Percentiles rank a stretch among this genome's conserved stretches.
Conservation (phyloP, 192 early-diverging fungal species). For the Rhizoclosmatium sp. region DNA sequence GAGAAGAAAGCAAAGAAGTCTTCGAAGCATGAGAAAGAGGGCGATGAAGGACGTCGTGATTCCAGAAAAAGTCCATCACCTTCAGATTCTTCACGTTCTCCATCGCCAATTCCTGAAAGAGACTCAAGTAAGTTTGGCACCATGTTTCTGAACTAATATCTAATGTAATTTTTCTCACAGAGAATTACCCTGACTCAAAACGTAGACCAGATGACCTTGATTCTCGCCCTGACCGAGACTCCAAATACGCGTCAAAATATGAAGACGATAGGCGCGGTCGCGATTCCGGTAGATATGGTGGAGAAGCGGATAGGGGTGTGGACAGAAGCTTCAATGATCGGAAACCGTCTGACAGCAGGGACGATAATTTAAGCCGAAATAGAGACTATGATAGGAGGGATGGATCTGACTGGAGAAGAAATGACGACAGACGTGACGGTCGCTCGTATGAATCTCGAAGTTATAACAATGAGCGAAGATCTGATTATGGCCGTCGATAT, state of each 20-base stretch:
- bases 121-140: no score
- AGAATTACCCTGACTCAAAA: no score
- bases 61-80: neutral
- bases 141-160: no score
- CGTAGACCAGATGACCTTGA: neutral
- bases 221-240: neutral
- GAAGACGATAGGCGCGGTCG: neutral
- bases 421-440: neutral
- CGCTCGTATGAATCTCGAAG: no score
- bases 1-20: conserved; percentile 36
- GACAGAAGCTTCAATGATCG: no score
- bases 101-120: neutral
- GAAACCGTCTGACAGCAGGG: neutral
- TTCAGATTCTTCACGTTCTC: neutral
- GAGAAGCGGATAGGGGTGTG: no score
- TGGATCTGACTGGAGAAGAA: neutral
- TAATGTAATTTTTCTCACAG: no score
- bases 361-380: neutral
- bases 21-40: conserved; percentile 10
- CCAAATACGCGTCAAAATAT: neutral
- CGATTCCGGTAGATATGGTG: neutral
- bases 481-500: neutral
- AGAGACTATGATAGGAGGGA: neutral
- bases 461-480: no score
- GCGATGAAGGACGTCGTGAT: neutral